A percentile compares a stretch with the other conserved stretches of the same genome.
These are phyloP conservation scores for Fraxinus greggii DNA, from an alignment of 305 asterid genomes.

Conservation along the genomic window DNA sequence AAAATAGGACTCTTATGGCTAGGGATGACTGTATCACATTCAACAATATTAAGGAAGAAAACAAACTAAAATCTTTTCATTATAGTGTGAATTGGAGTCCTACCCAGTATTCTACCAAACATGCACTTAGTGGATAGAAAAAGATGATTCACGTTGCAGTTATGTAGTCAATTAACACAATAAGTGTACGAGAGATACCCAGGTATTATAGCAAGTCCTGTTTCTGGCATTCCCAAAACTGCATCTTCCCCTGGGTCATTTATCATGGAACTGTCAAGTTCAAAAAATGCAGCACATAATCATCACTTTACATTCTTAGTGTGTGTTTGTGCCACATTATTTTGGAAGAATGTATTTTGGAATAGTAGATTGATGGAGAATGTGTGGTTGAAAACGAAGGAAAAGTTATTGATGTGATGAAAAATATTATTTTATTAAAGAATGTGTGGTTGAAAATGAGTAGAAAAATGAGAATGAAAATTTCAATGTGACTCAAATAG, in stretches of 20 bases:
- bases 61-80: neutral
- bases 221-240: slow-evolving; percentile 81
- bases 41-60: neutral
- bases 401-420: too few relatives aligned
- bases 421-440: too few relatives aligned
- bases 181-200: slow-evolving; percentile 48
- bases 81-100: neutral
- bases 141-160: neutral
- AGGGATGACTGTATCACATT: neutral
- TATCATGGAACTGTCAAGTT: slow-evolving; percentile 20
- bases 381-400: too few relatives aligned
- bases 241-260: slow-evolving; percentile 72
- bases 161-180: neutral
- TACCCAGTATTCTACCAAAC: neutral
- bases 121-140: neutral
- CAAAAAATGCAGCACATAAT: slow-evolving; percentile 19
- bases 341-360: too few relatives aligned
- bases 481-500: too few relatives aligned
- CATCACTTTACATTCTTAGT: neutral
- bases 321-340: too few relatives aligned
- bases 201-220: slow-evolving; percentile 94
- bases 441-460: too few relatives aligned
- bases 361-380: too few relatives aligned
- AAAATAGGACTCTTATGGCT: neutral
- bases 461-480: too few relatives aligned